Percentiles rank a stretch among this genome's conserved stretches.
These are phyloP conservation scores for Penicillium sp. DNA, from an alignment of 2,329 filamentous ascomycete genomes.

Conservation along the genomic window DNA sequence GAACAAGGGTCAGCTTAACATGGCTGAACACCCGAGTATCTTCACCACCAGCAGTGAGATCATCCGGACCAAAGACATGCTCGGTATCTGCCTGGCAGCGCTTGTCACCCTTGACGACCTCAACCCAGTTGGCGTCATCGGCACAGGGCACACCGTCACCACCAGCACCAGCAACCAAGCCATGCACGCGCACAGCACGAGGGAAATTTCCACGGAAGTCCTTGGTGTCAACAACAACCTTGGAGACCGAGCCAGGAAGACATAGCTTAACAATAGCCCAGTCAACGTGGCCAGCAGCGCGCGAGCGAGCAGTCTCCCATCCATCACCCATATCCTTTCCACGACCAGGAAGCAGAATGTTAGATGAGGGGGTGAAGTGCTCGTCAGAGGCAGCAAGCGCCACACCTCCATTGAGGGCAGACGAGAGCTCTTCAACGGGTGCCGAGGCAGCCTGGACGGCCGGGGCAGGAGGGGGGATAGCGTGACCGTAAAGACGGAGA, in stretches of 20 bases:
- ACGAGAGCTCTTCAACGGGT: slow-evolving; percentile 40
- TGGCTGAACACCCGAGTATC: slow-evolving; percentile 70
- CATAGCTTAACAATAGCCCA: slow-evolving; percentile 44
- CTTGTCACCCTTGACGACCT: slow-evolving; percentile 38
- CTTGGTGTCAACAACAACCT: slow-evolving; percentile 45
- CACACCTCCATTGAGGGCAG: slow-evolving; percentile 42
- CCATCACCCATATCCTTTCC: slow-evolving; percentile 47
- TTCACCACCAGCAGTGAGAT: slow-evolving; percentile 48
- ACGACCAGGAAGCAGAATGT: slow-evolving; percentile 43
- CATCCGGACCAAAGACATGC: slow-evolving; percentile 39
- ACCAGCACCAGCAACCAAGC: slow-evolving; percentile 21
- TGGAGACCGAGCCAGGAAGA: slow-evolving; percentile 37
- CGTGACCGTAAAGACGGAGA: slow-evolving; percentile 44
- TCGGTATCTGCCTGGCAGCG: slow-evolving; percentile 41
- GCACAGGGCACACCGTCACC: slow-evolving; percentile 28
- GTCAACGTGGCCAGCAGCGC: slow-evolving; percentile 41
- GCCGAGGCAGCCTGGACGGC: not conserved
- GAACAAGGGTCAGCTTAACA: slow-evolving; percentile 87
- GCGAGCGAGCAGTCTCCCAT: slow-evolving; percentile 45
- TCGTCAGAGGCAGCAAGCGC: slow-evolving; percentile 42
- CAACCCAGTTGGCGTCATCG: slow-evolving; percentile 38
- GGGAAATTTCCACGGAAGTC: slow-evolving; percentile 48
- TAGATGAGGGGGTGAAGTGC: slow-evolving; percentile 43
- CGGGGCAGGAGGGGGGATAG: slow-evolving; percentile 34
- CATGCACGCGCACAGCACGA: slow-evolving; percentile 41